phyloP scores from a whole-genome alignment of 2,329 filamentous ascomycete genomes.

The Clonostachys sp. region DNA sequence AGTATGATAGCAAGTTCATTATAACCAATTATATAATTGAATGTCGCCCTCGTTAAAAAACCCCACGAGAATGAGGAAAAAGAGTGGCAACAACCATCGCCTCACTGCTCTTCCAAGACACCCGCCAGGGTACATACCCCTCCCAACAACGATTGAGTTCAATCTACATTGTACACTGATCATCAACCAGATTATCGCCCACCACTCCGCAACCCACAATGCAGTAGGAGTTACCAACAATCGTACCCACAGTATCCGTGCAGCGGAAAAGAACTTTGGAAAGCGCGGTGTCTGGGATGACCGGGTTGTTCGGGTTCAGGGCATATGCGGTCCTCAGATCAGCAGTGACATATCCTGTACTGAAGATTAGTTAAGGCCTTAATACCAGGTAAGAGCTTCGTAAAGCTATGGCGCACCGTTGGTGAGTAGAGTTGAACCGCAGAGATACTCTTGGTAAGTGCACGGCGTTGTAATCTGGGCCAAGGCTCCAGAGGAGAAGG shows the following conservation, averaged over 20 bases:
- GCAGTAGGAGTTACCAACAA: background rate
- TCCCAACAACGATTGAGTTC: background rate
- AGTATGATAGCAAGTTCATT: too few species aligned
- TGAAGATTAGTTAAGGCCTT: background rate
- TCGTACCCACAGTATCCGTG: background rate
- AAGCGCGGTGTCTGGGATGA: background rate
- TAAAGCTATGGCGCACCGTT: background rate
- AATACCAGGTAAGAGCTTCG: background rate
- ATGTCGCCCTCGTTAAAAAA: background rate
- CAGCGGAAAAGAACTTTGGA: slow-evolving; percentile 1
- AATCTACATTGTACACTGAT: slow-evolving; percentile 1
- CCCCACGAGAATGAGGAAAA: background rate
- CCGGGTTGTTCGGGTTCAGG: background rate
- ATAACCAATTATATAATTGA: background rate
- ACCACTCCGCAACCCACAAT: background rate
- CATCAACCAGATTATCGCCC: background rate
- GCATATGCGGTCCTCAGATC: background rate
- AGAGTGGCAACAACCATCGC: background rate
- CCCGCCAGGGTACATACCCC: background rate
- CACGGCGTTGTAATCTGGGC: background rate
- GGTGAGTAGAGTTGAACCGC: slow-evolving; percentile 1
- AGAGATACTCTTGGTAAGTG: slow-evolving; percentile 1
- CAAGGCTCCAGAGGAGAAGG: background rate
- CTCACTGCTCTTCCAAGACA: background rate
- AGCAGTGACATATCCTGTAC: background rate